Conservation (phyloP, 73 alveolate genomes). For the Tetrahymena malaccensis region DNA sequence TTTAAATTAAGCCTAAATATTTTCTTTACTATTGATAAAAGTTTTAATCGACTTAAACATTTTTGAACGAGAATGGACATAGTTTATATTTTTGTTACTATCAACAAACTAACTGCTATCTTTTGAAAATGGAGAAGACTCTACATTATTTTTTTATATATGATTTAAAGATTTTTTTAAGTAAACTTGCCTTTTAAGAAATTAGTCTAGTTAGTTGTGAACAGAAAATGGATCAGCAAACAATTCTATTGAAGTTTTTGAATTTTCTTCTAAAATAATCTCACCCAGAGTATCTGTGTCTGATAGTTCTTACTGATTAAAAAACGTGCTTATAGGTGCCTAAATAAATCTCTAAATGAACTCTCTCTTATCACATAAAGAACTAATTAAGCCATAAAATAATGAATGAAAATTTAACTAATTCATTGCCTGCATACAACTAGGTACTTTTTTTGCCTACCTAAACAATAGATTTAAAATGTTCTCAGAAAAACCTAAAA, state of each 20-base stretch:
- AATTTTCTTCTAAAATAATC: background rate
- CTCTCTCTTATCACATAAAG: background rate
- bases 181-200: background rate
- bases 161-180: background rate
- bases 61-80: no score
- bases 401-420: background rate
- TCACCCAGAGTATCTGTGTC: background rate
- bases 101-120: background rate
- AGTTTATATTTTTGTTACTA: background rate
- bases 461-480: background rate
- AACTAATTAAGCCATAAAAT: background rate
- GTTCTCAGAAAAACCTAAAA: background rate
- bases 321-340: background rate
- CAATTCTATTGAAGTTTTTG: background rate
- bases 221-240: background rate
- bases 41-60: background rate
- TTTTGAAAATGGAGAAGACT: background rate
- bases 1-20: background rate
- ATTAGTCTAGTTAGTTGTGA: background rate
- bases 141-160: background rate
- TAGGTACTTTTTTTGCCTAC: background rate
- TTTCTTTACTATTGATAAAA: background rate
- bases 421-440: background rate
- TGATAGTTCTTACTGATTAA: background rate
- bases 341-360: background rate